These are phyloP conservation scores for Penicillium manginii DNA, from an alignment of 495 filamentous ascomycete species.

Conservation along the genomic window DNA sequence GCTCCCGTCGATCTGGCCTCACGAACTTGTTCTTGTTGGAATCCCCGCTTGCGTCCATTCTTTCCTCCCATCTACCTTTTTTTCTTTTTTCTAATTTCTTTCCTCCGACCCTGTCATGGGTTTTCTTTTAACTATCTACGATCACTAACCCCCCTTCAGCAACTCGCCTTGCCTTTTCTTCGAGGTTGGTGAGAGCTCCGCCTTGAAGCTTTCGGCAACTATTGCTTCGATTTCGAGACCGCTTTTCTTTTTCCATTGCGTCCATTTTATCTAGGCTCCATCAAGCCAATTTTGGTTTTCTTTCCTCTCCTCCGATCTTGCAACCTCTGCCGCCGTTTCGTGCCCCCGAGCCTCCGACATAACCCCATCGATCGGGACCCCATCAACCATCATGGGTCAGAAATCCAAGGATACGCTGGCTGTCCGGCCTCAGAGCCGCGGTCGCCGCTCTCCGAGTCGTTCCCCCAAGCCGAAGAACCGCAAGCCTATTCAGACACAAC, in stretches of 20 bases:
- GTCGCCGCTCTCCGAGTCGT: conserved; percentile 45
- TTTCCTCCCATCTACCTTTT: conserved; percentile 22
- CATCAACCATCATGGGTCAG: conserved; percentile 34
- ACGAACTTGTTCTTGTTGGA: conserved; percentile 13
- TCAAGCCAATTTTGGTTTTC: conserved; percentile 6
- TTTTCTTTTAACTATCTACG: conserved; percentile 36
- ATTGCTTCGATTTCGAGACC: conserved; percentile 7
- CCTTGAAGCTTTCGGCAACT: conserved; percentile 21
- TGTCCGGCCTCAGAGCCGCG: conserved; percentile 41
- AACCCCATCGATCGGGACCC: conserved; percentile 12
- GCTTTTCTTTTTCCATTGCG: conserved; percentile 4
- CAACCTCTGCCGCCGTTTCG: background rate
- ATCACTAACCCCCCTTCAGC: conserved; percentile 37
- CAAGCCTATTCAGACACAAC: conserved; percentile 31
- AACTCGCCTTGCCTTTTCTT: conserved; percentile 35
- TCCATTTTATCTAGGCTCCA: conserved; percentile 7
- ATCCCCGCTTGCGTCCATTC: conserved; percentile 40
- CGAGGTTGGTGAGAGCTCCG: conserved; percentile 27
- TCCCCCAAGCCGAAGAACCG: conserved; percentile 47
- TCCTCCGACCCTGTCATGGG: conserved; percentile 40
- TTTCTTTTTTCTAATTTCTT: conserved; percentile 20
- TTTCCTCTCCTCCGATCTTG: conserved; percentile 10
- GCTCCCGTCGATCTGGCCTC: conserved; percentile 38
- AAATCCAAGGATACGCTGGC: conserved; percentile 45
- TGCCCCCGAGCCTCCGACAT: conserved; percentile 12